A percentile compares a stretch with the other conserved stretches of the same genome.
Evolutionary conservation across 192 early-diverging fungal genomes (phyloP).

Genomic region (Coemansia sp.): DNA sequence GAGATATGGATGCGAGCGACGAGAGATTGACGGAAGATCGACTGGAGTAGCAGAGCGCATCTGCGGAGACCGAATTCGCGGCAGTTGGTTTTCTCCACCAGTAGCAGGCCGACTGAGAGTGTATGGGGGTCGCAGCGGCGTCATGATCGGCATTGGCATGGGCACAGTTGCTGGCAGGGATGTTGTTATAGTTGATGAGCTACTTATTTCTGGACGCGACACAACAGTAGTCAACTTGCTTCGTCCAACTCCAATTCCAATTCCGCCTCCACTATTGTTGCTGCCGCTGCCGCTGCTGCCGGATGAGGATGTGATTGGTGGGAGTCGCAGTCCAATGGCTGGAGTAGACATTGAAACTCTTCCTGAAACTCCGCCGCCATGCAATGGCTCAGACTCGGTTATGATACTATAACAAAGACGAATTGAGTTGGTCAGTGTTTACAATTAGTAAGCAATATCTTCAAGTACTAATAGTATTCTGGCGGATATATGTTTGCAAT

Average conservation of each 20-base stretch:
- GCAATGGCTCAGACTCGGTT: conserved; percentile 26
- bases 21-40: conserved; percentile 31
- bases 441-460: no score
- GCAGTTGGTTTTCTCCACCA: conserved; percentile 21
- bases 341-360: neutral
- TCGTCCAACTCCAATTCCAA: neutral
- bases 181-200: neutral
- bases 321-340: conserved; percentile 13
- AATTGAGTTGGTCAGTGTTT: neutral
- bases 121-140: conserved; percentile 26
- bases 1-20: conserved; percentile 40
- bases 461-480: no score
- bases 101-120: conserved; percentile 24
- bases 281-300: neutral
- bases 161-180: conserved; percentile 3
- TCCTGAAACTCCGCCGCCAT: neutral
- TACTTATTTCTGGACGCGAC: neutral
- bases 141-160: conserved; percentile 10
- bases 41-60: conserved; percentile 19
- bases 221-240: conserved; percentile 5
- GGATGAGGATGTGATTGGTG: conserved; percentile 28
- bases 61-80: conserved; percentile 38
- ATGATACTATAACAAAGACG: conserved; percentile 25
- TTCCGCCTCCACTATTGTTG: no score
- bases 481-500: no score